Base-by-base conservation (phyloP, 345 rosid species). In the Acer campestre region DNA sequence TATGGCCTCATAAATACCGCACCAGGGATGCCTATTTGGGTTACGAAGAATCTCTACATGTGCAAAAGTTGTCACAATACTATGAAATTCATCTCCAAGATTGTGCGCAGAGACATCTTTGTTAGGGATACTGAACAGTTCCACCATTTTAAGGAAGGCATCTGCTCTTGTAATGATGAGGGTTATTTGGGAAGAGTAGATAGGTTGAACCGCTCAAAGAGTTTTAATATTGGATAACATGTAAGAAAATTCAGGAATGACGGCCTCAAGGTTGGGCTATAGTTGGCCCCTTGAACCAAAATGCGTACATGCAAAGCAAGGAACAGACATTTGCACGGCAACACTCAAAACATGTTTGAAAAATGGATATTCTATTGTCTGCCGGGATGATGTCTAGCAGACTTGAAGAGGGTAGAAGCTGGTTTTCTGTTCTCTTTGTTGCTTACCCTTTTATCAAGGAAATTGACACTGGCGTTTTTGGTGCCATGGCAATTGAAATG, bases 121-220 rank as follows among this genome's bases (percentile, higher is more conserved):
- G 88, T 94, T 35, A 88, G 97, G 86, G 98, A 94, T 80, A 78
- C 96, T 61, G 95, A 90, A 81, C 86, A 84, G 9, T 91, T 91
- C 72, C 96, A 92, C 86, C 91, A 91, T 85, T 94, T 94, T 73
- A 87, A 75, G 85, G 92, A 88, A 78, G 97, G 97, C 75, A 80
- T 82, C 62, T 92, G 98, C 83, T 92, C 97, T 69, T 92, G 97
- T 81, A 89, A 96, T 38, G 91, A 80, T 79, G 85, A 84, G 79
- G 85, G 90, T 67, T 85, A 79, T 76, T 75, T 82, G 84, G 82
- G 78, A 75, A 84, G 73, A 77, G 64, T 58, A 62, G 71, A 31
- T 25, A 56, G 55, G 53, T 59, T 40, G 55, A 73, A 73, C 38
- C 11, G 63, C 59, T 71, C 63, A 67, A 55, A 59, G 49, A 40